Percentiles rank a stretch among this genome's conserved stretches.
Evolutionary conservation across 2,329 filamentous ascomycete genomes (phyloP).

Genomic region (Curvularia eragrostidis): DNA sequence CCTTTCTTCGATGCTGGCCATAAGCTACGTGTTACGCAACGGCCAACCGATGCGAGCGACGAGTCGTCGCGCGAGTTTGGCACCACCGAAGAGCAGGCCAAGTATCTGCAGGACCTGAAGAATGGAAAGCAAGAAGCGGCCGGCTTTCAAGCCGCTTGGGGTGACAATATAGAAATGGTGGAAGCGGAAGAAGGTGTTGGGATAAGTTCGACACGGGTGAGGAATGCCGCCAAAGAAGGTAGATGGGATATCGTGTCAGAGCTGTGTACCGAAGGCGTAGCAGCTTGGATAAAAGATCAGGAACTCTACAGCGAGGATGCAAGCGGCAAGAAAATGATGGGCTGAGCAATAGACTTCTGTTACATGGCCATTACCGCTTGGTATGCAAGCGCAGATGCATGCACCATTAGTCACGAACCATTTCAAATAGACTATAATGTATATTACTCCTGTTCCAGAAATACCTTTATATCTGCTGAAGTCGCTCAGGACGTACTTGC

Average conservation of each 20-base stretch:
- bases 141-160: conserved; percentile 67
- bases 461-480: too few species aligned
- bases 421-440: neutral
- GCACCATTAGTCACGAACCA: neutral
- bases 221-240: conserved; percentile 60
- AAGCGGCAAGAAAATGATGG: conserved; percentile 48
- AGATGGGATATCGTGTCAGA: conserved; percentile 58
- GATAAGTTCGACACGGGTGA: conserved; percentile 67
- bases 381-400: neutral
- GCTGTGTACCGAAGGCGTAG: conserved; percentile 65
- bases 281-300: conserved; percentile 63
- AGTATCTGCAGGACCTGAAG: conserved; percentile 61
- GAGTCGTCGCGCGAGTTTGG: conserved; percentile 64
- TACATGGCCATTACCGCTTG: neutral
- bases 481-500: neutral
- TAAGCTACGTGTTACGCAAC: conserved; percentile 67
- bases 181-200: conserved; percentile 57
- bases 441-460: neutral
- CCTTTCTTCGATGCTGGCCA: conserved; percentile 69
- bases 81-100: conserved; percentile 59
- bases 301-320: conserved; percentile 60
- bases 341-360: conserved; percentile 20
- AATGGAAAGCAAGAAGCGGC: conserved; percentile 57
- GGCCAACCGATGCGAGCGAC: conserved; percentile 55
- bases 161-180: conserved; percentile 65